These are phyloP conservation scores for Hemileccinum impolitum DNA, from an alignment of 768 basidiomycete genomes.

Conservation along the genomic window DNA sequence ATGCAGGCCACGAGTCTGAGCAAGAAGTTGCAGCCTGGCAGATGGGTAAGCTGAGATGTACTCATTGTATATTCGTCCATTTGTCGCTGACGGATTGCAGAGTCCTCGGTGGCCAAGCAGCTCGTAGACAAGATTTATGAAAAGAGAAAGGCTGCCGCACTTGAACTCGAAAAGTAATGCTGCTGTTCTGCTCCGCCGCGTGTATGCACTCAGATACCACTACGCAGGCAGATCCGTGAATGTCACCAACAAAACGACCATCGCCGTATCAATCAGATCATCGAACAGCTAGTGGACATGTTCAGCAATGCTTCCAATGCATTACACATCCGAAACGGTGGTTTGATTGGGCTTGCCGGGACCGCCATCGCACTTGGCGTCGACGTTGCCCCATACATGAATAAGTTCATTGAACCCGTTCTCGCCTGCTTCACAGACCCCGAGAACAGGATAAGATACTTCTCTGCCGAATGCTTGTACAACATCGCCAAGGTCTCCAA, in stretches of 20 bases:
- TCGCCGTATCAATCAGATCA: constrained; percentile 77
- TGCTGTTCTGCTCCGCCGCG: neutral
- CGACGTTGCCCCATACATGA: constrained; percentile 92
- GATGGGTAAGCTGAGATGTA: constrained; percentile 18
- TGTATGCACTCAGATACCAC: constrained; percentile 11
- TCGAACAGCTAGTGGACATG: constrained; percentile 94
- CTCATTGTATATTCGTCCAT: neutral
- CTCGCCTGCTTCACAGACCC: constrained; percentile 90
- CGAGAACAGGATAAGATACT: constrained; percentile 94
- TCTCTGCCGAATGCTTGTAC: constrained; percentile 96
- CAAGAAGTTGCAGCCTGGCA: neutral
- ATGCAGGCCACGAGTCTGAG: too few species aligned
- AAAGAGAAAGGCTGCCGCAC: constrained; percentile 91
- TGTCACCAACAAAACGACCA: constrained; percentile 80
- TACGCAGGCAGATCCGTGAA: constrained; percentile 75
- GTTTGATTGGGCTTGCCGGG: constrained; percentile 92
- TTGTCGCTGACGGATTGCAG: constrained; percentile 34
- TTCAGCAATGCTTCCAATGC: constrained; percentile 81
- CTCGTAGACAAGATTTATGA: constrained; percentile 94
- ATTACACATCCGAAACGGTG: constrained; percentile 89
- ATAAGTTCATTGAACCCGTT: constrained; percentile 85
- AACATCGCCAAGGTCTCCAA: constrained; percentile 98
- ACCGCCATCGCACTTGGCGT: constrained; percentile 96
- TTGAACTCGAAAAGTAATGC: constrained; percentile 88
- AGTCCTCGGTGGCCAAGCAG: constrained; percentile 73